These are phyloP conservation scores for Euphorbia schlechtendalii DNA, from an alignment of 441 rosid species.

Conservation along the genomic window DNA sequence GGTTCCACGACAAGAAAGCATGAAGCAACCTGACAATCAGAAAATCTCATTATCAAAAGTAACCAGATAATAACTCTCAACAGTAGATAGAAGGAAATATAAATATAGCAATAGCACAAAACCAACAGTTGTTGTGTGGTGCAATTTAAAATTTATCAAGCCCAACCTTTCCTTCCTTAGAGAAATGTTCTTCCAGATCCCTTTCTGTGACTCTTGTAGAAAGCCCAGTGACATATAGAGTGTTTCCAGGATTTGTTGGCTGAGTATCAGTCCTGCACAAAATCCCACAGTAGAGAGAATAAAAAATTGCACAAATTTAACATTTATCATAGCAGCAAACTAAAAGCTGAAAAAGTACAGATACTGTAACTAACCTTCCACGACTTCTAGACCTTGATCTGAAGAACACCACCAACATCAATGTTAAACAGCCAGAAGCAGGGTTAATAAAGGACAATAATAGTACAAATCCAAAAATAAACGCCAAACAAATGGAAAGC, in stretches of 20 bases:
- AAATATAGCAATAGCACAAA: neutral
- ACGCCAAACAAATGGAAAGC: neutral
- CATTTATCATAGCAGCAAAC: neutral
- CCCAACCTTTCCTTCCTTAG: slow-evolving; percentile 93
- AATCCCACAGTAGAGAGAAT: slow-evolving; percentile 10
- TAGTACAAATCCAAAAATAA: neutral
- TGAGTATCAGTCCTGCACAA: slow-evolving; percentile 38
- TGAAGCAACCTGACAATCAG: slow-evolving; percentile 55
- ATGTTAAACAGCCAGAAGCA: slow-evolving; percentile 17
- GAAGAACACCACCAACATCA: slow-evolving; percentile 23
- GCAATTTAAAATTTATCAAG: neutral
- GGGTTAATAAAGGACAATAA: neutral
- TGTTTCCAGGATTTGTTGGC: slow-evolving; percentile 53
- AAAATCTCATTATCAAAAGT: neutral
- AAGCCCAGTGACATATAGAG: slow-evolving; percentile 91
- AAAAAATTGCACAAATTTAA: neutral
- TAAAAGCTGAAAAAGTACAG: neutral
- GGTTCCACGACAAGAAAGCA: slow-evolving; percentile 96
- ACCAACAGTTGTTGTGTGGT: neutral
- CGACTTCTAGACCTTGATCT: slow-evolving; percentile 82
- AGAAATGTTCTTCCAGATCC: slow-evolving; percentile 85
- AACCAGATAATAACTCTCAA: neutral
- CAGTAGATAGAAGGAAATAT: neutral
- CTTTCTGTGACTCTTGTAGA: slow-evolving; percentile 87
- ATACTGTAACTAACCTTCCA: slow-evolving; percentile 56